Evolutionary conservation across 768 basidiomycete genomes (phyloP).

Genomic region (Ramaria sp.): DNA sequence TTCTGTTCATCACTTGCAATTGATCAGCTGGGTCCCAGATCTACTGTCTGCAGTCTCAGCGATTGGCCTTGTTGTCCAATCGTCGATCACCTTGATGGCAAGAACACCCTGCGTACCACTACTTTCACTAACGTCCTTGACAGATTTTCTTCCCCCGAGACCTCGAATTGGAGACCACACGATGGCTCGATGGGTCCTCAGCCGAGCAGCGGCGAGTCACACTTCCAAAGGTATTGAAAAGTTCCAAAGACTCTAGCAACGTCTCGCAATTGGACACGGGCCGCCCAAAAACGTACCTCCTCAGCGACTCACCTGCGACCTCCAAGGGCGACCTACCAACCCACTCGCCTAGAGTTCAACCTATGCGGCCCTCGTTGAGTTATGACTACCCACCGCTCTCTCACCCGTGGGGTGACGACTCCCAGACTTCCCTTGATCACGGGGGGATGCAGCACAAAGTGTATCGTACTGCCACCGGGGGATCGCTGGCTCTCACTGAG

Average conservation of each 20-base stretch:
- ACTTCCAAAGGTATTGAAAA: not conserved
- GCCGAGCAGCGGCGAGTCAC: not conserved
- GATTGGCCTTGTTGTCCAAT: conserved; percentile 56
- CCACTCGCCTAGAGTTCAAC: not conserved
- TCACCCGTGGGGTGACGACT: not conserved
- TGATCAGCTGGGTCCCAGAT: conserved; percentile 21
- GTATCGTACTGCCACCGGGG: not conserved
- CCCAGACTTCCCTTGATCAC: no score
- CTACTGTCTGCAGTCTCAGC: conserved; percentile 41
- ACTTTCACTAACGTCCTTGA: not conserved
- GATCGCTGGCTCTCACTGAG: not conserved
- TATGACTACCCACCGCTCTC: not conserved
- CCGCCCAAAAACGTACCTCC: not conserved
- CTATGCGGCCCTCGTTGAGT: not conserved
- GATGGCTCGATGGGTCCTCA: not conserved
- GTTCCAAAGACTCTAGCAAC: not conserved
- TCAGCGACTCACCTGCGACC: not conserved
- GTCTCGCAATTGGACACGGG: not conserved
- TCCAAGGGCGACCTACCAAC: not conserved
- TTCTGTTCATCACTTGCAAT: not conserved
- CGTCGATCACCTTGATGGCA: conserved; percentile 65
- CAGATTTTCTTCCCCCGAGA: conserved; percentile 84
- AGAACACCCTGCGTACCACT: conserved; percentile 2
- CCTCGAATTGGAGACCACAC: conserved; percentile 50
- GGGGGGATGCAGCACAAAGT: no score